Evolutionary conservation across 805 yeast species (phyloP), one percentile per base, ranked within the genome.

Genomic region (Candida sakaeoensis): DNA sequence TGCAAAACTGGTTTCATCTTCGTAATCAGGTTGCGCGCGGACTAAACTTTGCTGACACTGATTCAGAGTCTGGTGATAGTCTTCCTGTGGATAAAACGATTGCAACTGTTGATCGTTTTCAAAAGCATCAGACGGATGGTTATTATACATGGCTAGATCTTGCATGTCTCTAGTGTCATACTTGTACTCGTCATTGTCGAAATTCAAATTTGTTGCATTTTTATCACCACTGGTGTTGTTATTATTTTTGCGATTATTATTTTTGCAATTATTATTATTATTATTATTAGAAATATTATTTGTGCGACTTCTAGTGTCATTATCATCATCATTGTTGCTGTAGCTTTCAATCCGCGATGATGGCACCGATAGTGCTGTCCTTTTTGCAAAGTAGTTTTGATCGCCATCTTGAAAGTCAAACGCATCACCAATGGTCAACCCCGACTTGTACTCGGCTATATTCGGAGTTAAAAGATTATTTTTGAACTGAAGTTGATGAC

Each of bases 331-430:
- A 21, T 8, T 33, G 6, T n/a, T 32, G 19, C 31, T 27, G 13
- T 23, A 32, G 14, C 16, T 21, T 10, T 40, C 43, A 13, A 36
- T 32, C 16, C 37, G 16, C 8, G 43, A 40, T 4, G 40, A 36
- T 5, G 43, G 43, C 8, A 36, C 43, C 2, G 43, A 30, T 12
- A 30, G n/a, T 12, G 43, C 34, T n/a, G 33, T 8, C 22, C 40
- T n/a, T 31, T 22, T 33, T 3, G 40, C 17, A 36, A 40, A 40
- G 15, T 40, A 40, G 12, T 17, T 33, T 10, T 7, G n/a, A 12
- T 28, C 34, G n/a, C 23, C 36, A 6, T 6, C 16, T 22, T 22
- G 26, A 22, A 5, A 8, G 14, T 33, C 34, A 18, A 17, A 16
- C 6, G 8, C 22, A 19, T 19, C 24, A 8, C 17, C 8, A 9